Conservation (phyloP, 768 basidiomycete genomes). For the Termitomyces sp. region DNA sequence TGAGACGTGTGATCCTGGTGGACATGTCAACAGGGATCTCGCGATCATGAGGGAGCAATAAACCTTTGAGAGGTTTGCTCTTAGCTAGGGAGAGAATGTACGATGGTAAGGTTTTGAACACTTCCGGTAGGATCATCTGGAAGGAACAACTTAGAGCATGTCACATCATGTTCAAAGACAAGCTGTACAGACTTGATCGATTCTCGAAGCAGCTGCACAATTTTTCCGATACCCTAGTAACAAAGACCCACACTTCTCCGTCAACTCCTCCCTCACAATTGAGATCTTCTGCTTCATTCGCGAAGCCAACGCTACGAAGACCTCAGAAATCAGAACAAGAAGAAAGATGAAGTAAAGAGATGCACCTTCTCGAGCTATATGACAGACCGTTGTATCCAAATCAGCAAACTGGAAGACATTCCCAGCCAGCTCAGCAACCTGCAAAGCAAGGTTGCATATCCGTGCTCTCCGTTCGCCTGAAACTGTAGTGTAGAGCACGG, state of each 20-base stretch:
- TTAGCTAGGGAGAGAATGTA: conserved; percentile 81
- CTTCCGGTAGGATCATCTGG: conserved; percentile 92
- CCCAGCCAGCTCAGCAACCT: conserved; percentile 76
- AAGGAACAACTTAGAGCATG: conserved; percentile 6
- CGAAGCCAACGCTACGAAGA: conserved; percentile 59
- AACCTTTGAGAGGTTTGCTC: conserved; percentile 91
- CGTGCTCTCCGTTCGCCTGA: conserved; percentile 79
- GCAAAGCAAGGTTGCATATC: conserved; percentile 79
- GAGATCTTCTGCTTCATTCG: conserved; percentile 56
- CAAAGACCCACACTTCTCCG: conserved; percentile 76
- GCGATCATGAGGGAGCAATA: conserved; percentile 1
- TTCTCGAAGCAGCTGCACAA: conserved; percentile 74
- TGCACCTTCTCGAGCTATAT: conserved; percentile 75
- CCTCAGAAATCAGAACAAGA: neutral
- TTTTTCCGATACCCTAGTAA: conserved; percentile 83
- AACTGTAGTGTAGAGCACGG: conserved; percentile 78
- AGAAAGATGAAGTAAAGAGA: neutral
- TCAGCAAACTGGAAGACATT: conserved; percentile 92
- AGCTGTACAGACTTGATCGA: conserved; percentile 60
- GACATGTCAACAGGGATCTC: neutral
- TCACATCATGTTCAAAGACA: neutral
- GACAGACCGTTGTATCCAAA: conserved; percentile 73
- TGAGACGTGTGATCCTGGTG: conserved; percentile 73
- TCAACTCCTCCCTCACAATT: conserved; percentile 79
- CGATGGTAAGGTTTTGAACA: conserved; percentile 80